Percentiles rank a stretch among this genome's conserved stretches.
Evolutionary conservation across 176 grass and related monocot genomes (phyloP).

Genomic region (Phoenix roebelenii): DNA sequence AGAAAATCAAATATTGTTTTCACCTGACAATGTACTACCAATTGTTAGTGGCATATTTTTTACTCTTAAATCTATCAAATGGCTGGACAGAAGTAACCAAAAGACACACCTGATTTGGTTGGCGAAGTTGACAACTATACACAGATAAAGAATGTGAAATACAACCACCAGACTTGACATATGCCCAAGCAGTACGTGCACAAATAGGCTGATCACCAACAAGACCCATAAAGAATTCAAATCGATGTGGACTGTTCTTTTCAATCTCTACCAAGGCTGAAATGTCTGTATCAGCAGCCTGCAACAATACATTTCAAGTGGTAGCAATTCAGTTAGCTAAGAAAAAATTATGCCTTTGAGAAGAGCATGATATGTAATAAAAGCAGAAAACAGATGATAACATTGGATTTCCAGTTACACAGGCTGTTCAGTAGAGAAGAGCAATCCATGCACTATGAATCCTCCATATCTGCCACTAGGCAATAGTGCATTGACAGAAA

Average conservation of each 20-base stretch:
- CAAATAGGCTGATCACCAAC: conserved; percentile 92
- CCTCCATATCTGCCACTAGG: too few relatives aligned
- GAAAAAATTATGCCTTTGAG: too few relatives aligned
- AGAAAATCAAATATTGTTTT: conserved; percentile 98
- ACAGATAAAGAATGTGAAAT: conserved; percentile 97
- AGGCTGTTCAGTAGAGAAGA: too few relatives aligned
- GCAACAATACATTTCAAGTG: conserved; percentile 15
- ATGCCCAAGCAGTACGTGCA: conserved; percentile 93
- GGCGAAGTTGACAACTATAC: conserved; percentile 93
- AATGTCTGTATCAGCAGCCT: conserved; percentile 97
- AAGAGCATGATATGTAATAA: too few relatives aligned
- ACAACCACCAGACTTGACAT: conserved; percentile 84
- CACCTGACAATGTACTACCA: conserved; percentile 46
- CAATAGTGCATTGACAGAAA: too few relatives aligned
- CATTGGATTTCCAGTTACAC: too few relatives aligned
- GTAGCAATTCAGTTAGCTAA: not conserved
- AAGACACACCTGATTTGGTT: conserved; percentile 73
- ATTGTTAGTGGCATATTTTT: not conserved
- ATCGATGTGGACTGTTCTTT: conserved; percentile 90
- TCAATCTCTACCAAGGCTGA: conserved; percentile 98
- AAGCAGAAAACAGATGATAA: too few relatives aligned
- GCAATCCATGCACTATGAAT: too few relatives aligned
- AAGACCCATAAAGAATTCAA: conserved; percentile 99
- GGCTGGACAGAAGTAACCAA: not conserved
- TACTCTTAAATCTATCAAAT: too few relatives aligned